phyloP scores from a whole-genome alignment of 495 filamentous ascomycete species.

The Chaetomidium leptoderma region DNA sequence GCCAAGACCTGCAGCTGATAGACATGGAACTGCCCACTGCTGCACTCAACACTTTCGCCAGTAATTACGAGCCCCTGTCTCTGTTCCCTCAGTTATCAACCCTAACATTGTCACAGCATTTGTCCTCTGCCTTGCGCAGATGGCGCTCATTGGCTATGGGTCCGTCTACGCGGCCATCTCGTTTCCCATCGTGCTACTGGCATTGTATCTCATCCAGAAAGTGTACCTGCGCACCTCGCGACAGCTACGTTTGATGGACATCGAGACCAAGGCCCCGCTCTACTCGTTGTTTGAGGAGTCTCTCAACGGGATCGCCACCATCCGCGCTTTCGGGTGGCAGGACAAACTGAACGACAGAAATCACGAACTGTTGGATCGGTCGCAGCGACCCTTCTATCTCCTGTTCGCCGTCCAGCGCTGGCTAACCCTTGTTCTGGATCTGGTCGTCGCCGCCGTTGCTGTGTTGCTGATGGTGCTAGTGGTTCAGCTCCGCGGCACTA shows the following conservation, averaged over 20 bases:
- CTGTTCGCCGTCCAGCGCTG: slow-evolving; percentile 44
- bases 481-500: slow-evolving; percentile 34
- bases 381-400: slow-evolving; percentile 45
- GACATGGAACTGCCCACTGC: slow-evolving; percentile 52
- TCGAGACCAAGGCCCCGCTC: slow-evolving; percentile 59
- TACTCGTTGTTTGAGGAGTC: slow-evolving; percentile 59
- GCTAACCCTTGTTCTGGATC: slow-evolving; percentile 44
- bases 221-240: slow-evolving; percentile 63
- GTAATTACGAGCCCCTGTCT: not conserved
- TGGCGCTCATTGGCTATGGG: slow-evolving; percentile 43
- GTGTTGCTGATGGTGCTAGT: slow-evolving; percentile 45
- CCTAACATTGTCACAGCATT: slow-evolving; percentile 8
- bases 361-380: slow-evolving; percentile 33
- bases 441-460: slow-evolving; percentile 40
- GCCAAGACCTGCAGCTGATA: slow-evolving; percentile 58
- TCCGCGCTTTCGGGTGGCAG: slow-evolving; percentile 48
- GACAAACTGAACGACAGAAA: slow-evolving; percentile 26
- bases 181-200: slow-evolving; percentile 30
- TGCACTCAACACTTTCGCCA: slow-evolving; percentile 27
- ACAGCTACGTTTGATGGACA: slow-evolving; percentile 59
- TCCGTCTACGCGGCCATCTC: slow-evolving; percentile 42
- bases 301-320: slow-evolving; percentile 37
- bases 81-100: not conserved
- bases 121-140: slow-evolving; percentile 33
- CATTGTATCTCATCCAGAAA: slow-evolving; percentile 54